phyloP scores from a whole-genome alignment of 73 alveolate genomes.

The Paramecium sexaurelia region DNA sequence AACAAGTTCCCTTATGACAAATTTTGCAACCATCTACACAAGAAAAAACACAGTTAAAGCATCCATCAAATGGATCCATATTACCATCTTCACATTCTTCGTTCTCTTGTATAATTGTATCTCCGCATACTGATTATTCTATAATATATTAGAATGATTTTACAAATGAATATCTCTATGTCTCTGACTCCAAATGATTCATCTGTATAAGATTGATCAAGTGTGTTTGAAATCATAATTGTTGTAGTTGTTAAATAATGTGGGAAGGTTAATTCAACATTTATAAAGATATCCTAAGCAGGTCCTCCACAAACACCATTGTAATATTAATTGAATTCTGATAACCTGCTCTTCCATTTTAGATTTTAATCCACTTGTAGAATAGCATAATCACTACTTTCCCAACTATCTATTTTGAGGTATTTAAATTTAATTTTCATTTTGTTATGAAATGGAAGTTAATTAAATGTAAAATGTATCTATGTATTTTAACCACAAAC shows the following conservation, averaged over 20 bases:
- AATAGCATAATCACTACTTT: neutral
- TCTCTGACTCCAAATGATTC: neutral
- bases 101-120: neutral
- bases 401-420: neutral
- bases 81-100: slow-evolving; percentile 60
- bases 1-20: neutral
- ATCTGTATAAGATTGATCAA: neutral
- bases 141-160: neutral
- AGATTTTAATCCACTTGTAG: neutral
- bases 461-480: neutral
- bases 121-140: slow-evolving; percentile 1
- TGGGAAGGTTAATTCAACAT: neutral
- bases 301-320: neutral
- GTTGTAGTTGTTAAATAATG: neutral
- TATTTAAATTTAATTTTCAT: neutral
- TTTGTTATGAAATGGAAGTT: neutral
- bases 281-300: neutral
- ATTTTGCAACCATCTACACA: neutral
- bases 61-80: slow-evolving; percentile 45
- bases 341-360: neutral
- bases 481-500: neutral
- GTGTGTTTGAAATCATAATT: neutral
- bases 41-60: neutral
- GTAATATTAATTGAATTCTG: neutral
- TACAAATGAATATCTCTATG: neutral